Evolutionary conservation across 176 grass and related monocot genomes (phyloP), one percentile per base, ranked within the genome.

Genomic region (Musa acuminata): DNA sequence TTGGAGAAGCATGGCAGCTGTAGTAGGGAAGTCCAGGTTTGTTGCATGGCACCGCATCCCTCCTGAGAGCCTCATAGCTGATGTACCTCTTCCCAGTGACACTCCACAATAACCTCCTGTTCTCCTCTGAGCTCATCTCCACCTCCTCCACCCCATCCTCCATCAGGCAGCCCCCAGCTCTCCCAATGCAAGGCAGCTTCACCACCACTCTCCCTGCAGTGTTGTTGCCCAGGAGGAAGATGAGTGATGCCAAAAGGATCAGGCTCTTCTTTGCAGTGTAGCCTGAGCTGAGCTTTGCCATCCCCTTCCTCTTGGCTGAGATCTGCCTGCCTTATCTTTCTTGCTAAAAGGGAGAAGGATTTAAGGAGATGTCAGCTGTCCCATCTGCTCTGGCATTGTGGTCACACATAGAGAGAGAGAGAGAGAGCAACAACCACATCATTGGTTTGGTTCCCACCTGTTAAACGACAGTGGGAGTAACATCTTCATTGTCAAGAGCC

Each of bases 11-110:
- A 48, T 59, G 49, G 78, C 69, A 80, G 48, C 51, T 80, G 69
- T 80, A 65, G 55, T 80, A 80, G 11, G 78, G 78, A n/a, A 80
- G 69, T 19, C 78, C 78, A n/a, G 69, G 55, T 21, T 64, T 80
- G 13, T 0, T 72, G 69, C 78, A 80, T 20, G 78, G 78, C 55
- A 73, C 78, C 54, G 64, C 55, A 52, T 73, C 78, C 22, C 49
- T 9, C 23, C 53, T 80, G 69, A 80, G 78, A 51, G 78, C 48
- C 48, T 72, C 78, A 35, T 73, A 73, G 57, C 69, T 80, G n/a
- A 80, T 72, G 78, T 73, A 73, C 58, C n/a, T 80, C 57, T 73
- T 73, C 14, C 60, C 27, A 9, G 49, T n/a, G 7, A 27, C 53
- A 29, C 55, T 49, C 78, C 78, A 72, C 69, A 73, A 48, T 8